These are phyloP conservation scores for Prunus mira DNA, from an alignment of 306 rosid genomes.

Conservation along the genomic window DNA sequence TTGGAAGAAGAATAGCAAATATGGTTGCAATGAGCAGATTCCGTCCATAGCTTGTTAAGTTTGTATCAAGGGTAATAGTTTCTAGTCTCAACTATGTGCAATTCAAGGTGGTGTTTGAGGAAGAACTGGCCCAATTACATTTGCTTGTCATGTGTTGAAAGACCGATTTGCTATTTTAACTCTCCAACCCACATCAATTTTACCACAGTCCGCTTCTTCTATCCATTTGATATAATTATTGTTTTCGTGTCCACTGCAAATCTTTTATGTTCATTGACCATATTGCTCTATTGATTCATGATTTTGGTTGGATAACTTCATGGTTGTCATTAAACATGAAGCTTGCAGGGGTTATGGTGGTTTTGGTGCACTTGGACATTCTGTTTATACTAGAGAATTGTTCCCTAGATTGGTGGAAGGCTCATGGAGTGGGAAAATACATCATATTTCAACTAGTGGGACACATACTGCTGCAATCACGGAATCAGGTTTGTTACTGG, in stretches of 20 bases:
- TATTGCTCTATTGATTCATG: neutral
- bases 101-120: neutral
- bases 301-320: conserved; percentile 30
- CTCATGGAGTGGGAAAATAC: conserved; percentile 65
- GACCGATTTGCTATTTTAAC: neutral
- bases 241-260: neutral
- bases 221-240: neutral
- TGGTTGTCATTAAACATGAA: conserved; percentile 44
- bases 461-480: conserved; percentile 89
- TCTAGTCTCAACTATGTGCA: neutral
- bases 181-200: neutral
- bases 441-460: conserved; percentile 83
- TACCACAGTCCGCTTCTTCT: neutral
- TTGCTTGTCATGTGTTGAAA: neutral
- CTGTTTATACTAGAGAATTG: conserved; percentile 71
- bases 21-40: too few relatives aligned
- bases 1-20: neutral
- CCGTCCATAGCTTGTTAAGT: neutral
- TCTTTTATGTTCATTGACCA: neutral
- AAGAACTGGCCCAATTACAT: neutral
- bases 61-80: neutral
- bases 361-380: conserved; percentile 97
- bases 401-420: conserved; percentile 84
- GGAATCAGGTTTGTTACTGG: conserved; percentile 48
- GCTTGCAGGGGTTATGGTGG: conserved; percentile 99